Conservation (phyloP, 768 basidiomycete genomes). For the Pisolithus albus region DNA sequence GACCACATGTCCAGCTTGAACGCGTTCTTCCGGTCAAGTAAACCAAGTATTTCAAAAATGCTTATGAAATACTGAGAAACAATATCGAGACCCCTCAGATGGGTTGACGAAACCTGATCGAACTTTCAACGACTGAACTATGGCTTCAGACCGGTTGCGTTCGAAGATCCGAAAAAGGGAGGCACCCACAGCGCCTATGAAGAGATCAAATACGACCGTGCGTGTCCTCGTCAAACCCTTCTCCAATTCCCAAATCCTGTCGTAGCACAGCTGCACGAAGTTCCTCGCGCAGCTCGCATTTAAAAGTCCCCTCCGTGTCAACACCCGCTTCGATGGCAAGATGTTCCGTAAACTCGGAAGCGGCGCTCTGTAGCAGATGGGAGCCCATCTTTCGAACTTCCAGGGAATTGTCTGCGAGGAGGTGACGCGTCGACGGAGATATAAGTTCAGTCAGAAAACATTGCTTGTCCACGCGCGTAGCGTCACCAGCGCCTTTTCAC, state of each 20-base stretch:
- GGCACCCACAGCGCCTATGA: conserved; percentile 63
- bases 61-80: conserved; percentile 57
- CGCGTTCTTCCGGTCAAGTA: conserved; percentile 59
- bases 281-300: conserved; percentile 56
- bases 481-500: conserved; percentile 56
- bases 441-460: neutral
- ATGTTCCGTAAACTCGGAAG: conserved; percentile 69
- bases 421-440: conserved; percentile 61
- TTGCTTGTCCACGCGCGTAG: conserved; percentile 28
- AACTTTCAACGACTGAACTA: conserved; percentile 74
- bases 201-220: conserved; percentile 82
- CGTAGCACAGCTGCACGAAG: conserved; percentile 61
- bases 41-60: conserved; percentile 56
- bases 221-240: conserved; percentile 34
- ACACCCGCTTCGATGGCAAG: conserved; percentile 85
- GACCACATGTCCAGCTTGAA: conserved; percentile 84
- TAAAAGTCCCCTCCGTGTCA: conserved; percentile 52
- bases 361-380: conserved; percentile 59
- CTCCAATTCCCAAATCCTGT: conserved; percentile 35
- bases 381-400: conserved; percentile 77
- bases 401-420: conserved; percentile 56
- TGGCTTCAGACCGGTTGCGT: neutral
- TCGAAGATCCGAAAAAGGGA: neutral
- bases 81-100: conserved; percentile 66
- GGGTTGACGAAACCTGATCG: conserved; percentile 82